Evolutionary conservation across 805 yeast genomes (phyloP), one percentile per base, ranked within the genome.

Genomic region (Blastobotrys muscicola): DNA sequence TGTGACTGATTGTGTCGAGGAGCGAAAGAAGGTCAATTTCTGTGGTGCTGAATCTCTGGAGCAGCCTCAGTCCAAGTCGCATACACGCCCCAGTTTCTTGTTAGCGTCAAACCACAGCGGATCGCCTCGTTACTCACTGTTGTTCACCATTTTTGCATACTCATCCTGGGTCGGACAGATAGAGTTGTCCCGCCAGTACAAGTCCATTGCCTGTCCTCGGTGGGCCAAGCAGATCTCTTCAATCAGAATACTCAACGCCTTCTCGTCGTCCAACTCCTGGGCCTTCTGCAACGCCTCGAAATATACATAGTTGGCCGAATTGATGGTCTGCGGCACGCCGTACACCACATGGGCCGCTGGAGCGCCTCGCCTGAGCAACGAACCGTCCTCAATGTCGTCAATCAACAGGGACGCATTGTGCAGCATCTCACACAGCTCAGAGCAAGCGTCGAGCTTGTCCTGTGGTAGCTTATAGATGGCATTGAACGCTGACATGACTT

Each of bases 381-480:
- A 82, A 34, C 63, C 68, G 59, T 89, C 97, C 57, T 89, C 97
- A 23, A 89, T 82, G 55, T 89, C 97, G 60, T 89, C 97, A 34
- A 89, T 76, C 42, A 82, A 62, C 45, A 82, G 60, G 8, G 86
- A 78, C 0, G 87, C 75, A 3, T 75, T 70, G 58, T 83, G 92
- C 29, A 83, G 61, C 35, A 72, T 70, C 47, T 74, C 77, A 11
- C 82, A 69, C 23, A 78, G 63, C 8, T 61, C 56, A 29, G 71
- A 66, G 9, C 82, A 65, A 31, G 58, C 57, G 0, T 45, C 51
- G 7, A 80, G 53, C 20, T 62, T 57, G 1, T 50, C 56, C 2
- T 48, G 51, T 0, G 75, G 71, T 1, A 79, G 67, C 11, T 65
- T 43, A 34, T 77, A 66, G 29, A 78, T 63, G n/a, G 60, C 44